Evolutionary conservation across 2,329 filamentous ascomycete genomes (phyloP), one percentile per base, ranked within the genome.

Genomic region (Penicillium crustosum): DNA sequence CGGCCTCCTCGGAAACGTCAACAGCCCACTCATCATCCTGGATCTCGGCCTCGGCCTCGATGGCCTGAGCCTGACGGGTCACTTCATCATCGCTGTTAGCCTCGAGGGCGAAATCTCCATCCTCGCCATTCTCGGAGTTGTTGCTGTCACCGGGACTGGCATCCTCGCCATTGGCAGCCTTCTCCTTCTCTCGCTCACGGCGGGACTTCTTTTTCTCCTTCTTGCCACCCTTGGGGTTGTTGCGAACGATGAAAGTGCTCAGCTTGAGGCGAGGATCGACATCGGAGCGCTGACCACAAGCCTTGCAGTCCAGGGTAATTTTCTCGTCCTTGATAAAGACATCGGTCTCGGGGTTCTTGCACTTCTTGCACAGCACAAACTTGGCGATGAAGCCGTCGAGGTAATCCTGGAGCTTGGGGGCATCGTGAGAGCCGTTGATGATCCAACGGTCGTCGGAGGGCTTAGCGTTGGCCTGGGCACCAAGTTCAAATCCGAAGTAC

Each of bases 281-380:
- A 63, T 94, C 89, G 66, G 89, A 89, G 72, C 91, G 92, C 79
- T 96, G 90, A 74, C 94, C 94, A 74, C 94, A 99, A 62, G 94
- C 94, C 82, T 99, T 99, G 89, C 94, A 99, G 80, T 99, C 94
- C 67, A 97, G 87, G 62, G 91, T 79, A 76, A 99, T 97, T 74
- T 85, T 87, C 55, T 89, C 91, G 70, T 97, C 93, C 80, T 96
- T 97, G 83, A 97, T 91, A 73, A 89, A 86, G 73, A 97, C 89
- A 66, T 95, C 93, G 66, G 94, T 99, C 83, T 99, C 94, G 36
- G 94, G 94, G 78, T 99, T 99, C 87, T 96, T 96, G 89, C 94
- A 99, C 78, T 95, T 93, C 83, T 95, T 96, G 90, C 94, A 99
- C 64, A 99, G 92, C 71, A 99, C 94, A 68, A 97, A 99, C 81